Percentiles rank a stretch among this genome's conserved stretches.
Conservation (phyloP, 306 rosid genomes). For the Vigna hirtella region DNA sequence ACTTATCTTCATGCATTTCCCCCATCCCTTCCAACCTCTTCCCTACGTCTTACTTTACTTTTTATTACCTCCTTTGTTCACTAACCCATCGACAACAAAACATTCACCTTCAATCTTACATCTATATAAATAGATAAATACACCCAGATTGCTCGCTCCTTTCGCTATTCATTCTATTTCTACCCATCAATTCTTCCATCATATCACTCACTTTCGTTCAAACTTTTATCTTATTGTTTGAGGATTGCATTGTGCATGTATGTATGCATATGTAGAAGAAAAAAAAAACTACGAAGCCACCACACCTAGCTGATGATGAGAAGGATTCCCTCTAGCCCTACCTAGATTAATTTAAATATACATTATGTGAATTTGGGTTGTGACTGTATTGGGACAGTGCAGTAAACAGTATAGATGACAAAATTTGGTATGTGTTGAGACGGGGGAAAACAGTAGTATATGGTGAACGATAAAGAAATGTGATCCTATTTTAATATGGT, state of each 20-base stretch:
- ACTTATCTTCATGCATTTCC: constrained; percentile 12
- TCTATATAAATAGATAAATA: background rate
- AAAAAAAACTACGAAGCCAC: too few species aligned
- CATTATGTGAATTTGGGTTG: background rate
- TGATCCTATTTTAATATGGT: too few species aligned
- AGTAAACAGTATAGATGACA: background rate
- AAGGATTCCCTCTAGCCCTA: constrained; percentile 1
- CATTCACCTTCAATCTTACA: background rate
- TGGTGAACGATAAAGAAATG: background rate
- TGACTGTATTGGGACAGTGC: background rate
- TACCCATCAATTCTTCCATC: background rate
- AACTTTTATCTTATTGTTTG: too few species aligned
- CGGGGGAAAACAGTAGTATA: background rate
- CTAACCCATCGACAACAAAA: constrained; percentile 27
- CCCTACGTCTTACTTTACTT: background rate
- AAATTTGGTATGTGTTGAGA: background rate
- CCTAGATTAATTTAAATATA: background rate
- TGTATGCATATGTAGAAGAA: too few species aligned
- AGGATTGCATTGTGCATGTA: too few species aligned
- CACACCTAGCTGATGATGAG: background rate
- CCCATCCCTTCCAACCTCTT: background rate
- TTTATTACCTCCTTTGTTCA: constrained; percentile 4
- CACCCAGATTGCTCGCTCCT: constrained; percentile 41
- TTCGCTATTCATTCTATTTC: constrained; percentile 28
- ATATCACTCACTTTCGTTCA: too few species aligned